These are phyloP conservation scores for Micromonas pusilla DNA, from an alignment of 139 green algal species.

Conservation along the genomic window DNA sequence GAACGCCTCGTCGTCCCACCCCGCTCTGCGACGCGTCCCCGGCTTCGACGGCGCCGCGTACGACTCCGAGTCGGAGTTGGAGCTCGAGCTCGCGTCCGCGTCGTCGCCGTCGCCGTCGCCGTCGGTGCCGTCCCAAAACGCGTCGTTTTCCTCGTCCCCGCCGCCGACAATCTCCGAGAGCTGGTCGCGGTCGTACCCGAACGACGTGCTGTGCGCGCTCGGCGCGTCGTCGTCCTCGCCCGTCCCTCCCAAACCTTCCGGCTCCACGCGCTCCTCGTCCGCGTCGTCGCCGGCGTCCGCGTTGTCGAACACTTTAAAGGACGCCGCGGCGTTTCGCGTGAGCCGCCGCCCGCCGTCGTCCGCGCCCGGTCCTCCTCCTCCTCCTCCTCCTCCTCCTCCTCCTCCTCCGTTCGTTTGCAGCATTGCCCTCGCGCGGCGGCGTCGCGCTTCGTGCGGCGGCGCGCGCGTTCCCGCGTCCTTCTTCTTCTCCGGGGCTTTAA, in stretches of 20 bases:
- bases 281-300: neutral
- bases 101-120: neutral
- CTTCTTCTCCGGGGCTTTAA: neutral
- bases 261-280: neutral
- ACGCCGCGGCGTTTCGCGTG: slow-evolving; percentile 51
- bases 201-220: no score
- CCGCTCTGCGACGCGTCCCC: neutral
- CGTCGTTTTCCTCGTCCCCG: slow-evolving; percentile 1
- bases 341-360: slow-evolving; percentile 31
- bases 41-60: neutral
- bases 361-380: neutral
- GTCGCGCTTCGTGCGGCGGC: neutral
- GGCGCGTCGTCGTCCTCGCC: no score
- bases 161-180: neutral
- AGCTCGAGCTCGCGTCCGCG: neutral
- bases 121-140: neutral
- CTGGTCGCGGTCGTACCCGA: no score
- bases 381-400: no score
- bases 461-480: neutral
- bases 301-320: slow-evolving; percentile 50
- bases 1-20: neutral
- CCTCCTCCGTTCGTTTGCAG: no score
- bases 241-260: no score
- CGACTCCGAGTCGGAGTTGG: no score
- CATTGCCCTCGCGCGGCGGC: no score